phyloP scores from a whole-genome alignment of 2,329 filamentous ascomycete genomes.

The Diaporthe aspalathi region DNA sequence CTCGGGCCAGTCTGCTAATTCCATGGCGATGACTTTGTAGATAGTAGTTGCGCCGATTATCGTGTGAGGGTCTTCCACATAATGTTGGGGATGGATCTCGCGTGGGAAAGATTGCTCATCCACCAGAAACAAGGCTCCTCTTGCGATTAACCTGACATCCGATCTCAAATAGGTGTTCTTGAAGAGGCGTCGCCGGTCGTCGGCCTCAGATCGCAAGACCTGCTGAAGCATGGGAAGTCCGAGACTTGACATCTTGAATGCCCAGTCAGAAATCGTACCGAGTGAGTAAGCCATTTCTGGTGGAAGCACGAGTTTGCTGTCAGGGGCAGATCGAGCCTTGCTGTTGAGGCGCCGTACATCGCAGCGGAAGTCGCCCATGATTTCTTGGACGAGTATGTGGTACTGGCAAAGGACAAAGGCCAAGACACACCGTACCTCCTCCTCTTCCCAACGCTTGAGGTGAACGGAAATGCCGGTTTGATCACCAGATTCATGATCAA shows the following conservation, averaged over 20 bases:
- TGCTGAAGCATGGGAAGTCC: conserved; percentile 1
- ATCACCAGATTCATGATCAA: too few species aligned
- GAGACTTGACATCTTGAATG: not conserved
- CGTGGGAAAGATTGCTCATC: too few species aligned
- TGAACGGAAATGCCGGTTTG: too few species aligned
- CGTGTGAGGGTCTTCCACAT: too few species aligned
- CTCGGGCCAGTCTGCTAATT: too few species aligned
- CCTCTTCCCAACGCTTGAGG: not conserved
- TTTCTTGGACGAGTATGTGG: not conserved
- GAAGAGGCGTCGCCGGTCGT: not conserved
- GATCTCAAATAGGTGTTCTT: not conserved
- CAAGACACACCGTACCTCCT: not conserved
- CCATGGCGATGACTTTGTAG: too few species aligned
- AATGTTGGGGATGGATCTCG: too few species aligned
- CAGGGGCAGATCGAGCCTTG: not conserved
- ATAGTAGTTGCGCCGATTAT: too few species aligned
- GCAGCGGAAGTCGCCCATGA: not conserved
- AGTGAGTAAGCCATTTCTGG: too few species aligned
- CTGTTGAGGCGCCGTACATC: not conserved
- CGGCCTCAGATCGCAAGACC: not conserved
- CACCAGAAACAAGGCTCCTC: too few species aligned
- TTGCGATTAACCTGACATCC: too few species aligned
- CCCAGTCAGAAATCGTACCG: too few species aligned
- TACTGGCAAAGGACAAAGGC: not conserved
- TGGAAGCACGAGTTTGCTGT: not conserved